Conservation (phyloP, 305 asterid genomes). For the Ajuga reptans region DNA sequence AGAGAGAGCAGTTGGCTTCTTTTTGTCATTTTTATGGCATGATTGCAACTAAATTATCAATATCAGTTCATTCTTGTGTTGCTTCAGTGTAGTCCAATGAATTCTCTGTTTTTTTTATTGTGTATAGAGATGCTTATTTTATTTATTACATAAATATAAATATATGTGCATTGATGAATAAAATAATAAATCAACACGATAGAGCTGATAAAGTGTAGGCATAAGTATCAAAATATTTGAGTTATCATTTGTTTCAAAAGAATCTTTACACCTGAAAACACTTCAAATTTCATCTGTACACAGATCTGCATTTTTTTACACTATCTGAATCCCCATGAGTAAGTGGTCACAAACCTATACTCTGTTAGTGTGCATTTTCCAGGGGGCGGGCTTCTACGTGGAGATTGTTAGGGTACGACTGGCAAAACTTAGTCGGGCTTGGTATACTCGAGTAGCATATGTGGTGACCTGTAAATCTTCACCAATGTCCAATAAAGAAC, state of each 20-base stretch:
- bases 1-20: no score
- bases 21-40: no score
- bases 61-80: no score
- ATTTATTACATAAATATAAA: no score
- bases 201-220: no score
- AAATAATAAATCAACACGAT: no score
- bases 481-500: slow-evolving; percentile 88
- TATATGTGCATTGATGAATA: no score
- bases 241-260: not conserved
- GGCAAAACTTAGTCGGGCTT: slow-evolving; percentile 47
- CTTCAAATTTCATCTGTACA: not conserved
- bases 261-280: not conserved
- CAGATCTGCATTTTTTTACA: not conserved
- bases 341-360: not conserved
- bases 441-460: slow-evolving; percentile 85
- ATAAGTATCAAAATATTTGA: not conserved
- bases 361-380: slow-evolving; percentile 12
- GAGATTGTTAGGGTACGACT: slow-evolving; percentile 9
- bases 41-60: no score
- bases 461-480: slow-evolving; percentile 86
- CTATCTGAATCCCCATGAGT: not conserved
- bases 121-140: no score
- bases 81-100: no score
- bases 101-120: no score
- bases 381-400: slow-evolving; percentile 18